Percentiles rank a stretch among this genome's conserved stretches.
phyloP scores from a whole-genome alignment of 1,284 basidiomycete species.

The Sphaerobolus stellatus region DNA sequence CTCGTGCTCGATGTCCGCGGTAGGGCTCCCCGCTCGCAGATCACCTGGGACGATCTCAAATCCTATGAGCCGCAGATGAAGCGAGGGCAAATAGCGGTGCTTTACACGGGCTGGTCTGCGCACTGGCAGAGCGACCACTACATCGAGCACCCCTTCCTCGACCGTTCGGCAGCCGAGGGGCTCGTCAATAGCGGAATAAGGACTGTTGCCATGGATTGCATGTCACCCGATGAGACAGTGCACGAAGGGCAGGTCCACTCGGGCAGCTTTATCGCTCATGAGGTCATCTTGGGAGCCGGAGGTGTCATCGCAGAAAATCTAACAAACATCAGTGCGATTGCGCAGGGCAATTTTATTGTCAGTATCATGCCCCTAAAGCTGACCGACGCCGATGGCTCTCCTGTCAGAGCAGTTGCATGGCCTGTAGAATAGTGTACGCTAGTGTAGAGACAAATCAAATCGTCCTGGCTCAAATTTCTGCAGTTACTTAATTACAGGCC shows the following conservation, averaged over 20 bases:
- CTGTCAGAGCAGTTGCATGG: slow-evolving; percentile 63
- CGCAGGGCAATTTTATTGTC: slow-evolving; percentile 44
- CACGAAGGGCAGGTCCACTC: slow-evolving; percentile 28
- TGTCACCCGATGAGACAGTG: slow-evolving; percentile 65
- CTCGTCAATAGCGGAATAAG: slow-evolving; percentile 51
- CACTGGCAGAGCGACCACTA: slow-evolving; percentile 53
- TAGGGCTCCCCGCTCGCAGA: slow-evolving; percentile 38
- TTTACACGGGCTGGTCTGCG: slow-evolving; percentile 62
- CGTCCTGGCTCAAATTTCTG: too few species aligned
- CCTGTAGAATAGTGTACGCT: too few species aligned
- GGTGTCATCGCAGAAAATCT: slow-evolving; percentile 69
- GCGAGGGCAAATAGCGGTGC: slow-evolving; percentile 42
- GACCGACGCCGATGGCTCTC: slow-evolving; percentile 59
- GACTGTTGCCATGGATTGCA: slow-evolving; percentile 58
- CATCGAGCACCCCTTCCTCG: slow-evolving; percentile 62
- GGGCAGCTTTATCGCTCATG: slow-evolving; percentile 52
- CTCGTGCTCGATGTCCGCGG: slow-evolving; percentile 43
- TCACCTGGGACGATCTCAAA: slow-evolving; percentile 53
- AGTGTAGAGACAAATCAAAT: too few species aligned
- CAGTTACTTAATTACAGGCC: too few species aligned
- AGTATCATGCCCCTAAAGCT: slow-evolving; percentile 59
- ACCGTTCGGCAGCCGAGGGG: slow-evolving; percentile 47
- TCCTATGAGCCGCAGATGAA: slow-evolving; percentile 34
- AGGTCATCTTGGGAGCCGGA: slow-evolving; percentile 53
- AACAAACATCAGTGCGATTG: slow-evolving; percentile 45